Conservation (phyloP, 306 rosid species). For the Cucumis melo region DNA sequence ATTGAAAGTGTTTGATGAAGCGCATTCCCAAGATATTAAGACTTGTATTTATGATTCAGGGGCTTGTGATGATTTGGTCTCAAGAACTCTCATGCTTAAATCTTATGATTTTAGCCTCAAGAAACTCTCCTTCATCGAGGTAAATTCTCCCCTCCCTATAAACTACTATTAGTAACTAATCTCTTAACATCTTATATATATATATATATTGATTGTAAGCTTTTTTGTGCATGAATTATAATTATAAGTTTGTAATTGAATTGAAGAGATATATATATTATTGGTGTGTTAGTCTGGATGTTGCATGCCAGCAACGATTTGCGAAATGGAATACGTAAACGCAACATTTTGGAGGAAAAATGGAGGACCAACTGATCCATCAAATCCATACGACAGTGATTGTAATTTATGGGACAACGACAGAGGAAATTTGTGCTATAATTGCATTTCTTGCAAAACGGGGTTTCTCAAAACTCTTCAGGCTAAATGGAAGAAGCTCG, state of each 20-base stretch:
- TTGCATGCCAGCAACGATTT: constrained; percentile 16
- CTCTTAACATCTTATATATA: too few species aligned
- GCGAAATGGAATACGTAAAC: constrained; percentile 20
- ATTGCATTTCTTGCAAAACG: constrained; percentile 15
- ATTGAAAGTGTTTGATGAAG: background rate
- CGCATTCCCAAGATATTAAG: constrained; percentile 12
- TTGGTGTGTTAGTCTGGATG: constrained; percentile 11
- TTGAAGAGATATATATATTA: background rate
- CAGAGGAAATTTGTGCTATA: constrained; percentile 8
- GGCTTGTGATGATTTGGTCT: constrained; percentile 8
- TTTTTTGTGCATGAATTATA: too few species aligned
- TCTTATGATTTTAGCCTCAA: constrained; percentile 7
- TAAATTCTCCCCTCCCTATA: background rate
- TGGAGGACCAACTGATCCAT: background rate
- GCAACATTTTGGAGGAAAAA: constrained; percentile 18
- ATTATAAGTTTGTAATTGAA: too few species aligned
- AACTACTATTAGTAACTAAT: too few species aligned
- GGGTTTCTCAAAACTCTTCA: constrained; percentile 8
- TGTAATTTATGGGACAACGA: constrained; percentile 16
- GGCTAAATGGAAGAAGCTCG: constrained; percentile 18
- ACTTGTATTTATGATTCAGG: constrained; percentile 12
- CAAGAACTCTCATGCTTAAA: constrained; percentile 6
- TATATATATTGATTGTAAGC: too few species aligned
- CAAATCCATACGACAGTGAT: constrained; percentile 4
- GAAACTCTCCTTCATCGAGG: constrained; percentile 14